Conservation (phyloP, 1,284 basidiomycete species). For the Polyporus tsugae region DNA sequence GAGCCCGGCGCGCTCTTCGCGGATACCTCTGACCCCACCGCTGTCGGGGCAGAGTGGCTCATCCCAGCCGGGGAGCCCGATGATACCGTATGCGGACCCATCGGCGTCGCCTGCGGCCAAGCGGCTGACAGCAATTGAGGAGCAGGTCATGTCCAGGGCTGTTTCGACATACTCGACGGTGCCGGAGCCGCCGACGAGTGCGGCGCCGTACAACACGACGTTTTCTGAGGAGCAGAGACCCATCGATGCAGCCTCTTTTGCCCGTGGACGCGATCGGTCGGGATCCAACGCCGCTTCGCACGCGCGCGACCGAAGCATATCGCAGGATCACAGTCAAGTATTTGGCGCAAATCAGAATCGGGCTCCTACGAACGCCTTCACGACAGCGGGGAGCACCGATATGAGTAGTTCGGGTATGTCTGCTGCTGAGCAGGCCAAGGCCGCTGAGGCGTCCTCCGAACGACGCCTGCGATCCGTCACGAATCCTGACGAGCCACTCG, state of each 20-base stretch:
- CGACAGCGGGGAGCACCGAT: background rate
- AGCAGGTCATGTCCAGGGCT: slow-evolving; percentile 28
- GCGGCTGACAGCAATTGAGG: slow-evolving; percentile 31
- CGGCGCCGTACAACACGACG: slow-evolving; percentile 16
- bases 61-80: slow-evolving; percentile 23
- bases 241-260: background rate
- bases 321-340: background rate
- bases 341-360: background rate
- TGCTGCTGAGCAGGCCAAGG: slow-evolving; percentile 27
- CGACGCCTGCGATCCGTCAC: slow-evolving; percentile 30
- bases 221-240: slow-evolving; percentile 21
- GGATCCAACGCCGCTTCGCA: slow-evolving; percentile 7
- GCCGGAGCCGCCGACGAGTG: slow-evolving; percentile 32
- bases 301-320: background rate
- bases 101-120: slow-evolving; percentile 16
- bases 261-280: slow-evolving; percentile 15
- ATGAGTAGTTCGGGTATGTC: slow-evolving; percentile 3
- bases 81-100: background rate
- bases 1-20: slow-evolving; percentile 16
- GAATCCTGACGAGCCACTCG: slow-evolving; percentile 32
- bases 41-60: slow-evolving; percentile 29
- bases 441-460: slow-evolving; percentile 26
- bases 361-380: background rate
- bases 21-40: slow-evolving; percentile 32
- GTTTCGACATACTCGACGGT: slow-evolving; percentile 32